Percentiles rank a stretch among this genome's conserved stretches.
phyloP scores from a whole-genome alignment of 202 grass and related monocot species.

The Tripidium arundinaceum region DNA sequence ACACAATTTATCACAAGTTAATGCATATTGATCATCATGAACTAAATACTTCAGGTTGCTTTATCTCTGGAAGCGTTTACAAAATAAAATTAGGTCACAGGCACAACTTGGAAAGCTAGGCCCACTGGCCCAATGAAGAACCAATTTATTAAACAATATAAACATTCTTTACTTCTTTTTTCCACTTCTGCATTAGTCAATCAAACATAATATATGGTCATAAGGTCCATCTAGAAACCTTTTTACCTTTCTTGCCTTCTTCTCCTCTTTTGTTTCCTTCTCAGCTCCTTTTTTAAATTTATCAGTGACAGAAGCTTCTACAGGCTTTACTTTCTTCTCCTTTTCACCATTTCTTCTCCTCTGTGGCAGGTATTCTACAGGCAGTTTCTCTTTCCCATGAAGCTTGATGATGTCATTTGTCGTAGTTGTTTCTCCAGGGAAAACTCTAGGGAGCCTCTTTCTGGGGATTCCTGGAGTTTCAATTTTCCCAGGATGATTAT shows the following conservation, averaged over 20 bases:
- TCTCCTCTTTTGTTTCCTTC: slow-evolving; percentile 83
- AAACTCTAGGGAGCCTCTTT: slow-evolving; percentile 55
- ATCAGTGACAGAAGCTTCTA: slow-evolving; percentile 34
- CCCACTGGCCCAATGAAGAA: not conserved
- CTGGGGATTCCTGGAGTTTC: slow-evolving; percentile 50
- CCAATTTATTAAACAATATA: not conserved
- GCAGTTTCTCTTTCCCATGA: slow-evolving; percentile 90
- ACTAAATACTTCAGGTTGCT: not conserved
- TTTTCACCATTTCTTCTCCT: slow-evolving; percentile 63
- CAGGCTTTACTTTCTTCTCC: slow-evolving; percentile 53
- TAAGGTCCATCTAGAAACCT: not conserved
- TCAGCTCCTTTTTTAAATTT: slow-evolving; percentile 46
- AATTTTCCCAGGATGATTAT: slow-evolving; percentile 90
- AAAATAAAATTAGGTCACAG: not conserved
- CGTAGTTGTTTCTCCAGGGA: slow-evolving; percentile 54
- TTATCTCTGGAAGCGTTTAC: not conserved
- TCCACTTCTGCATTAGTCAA: not conserved
- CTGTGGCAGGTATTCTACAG: slow-evolving; percentile 77
- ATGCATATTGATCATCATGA: not conserved
- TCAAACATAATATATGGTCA: not conserved
- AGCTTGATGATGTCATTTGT: slow-evolving; percentile 76
- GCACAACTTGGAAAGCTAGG: not conserved
- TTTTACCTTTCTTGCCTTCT: slow-evolving; percentile 95
- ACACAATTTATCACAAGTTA: not conserved
- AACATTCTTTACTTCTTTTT: not conserved